phyloP scores from a whole-genome alignment of 1,284 basidiomycete genomes.

The Tylopilus orsonianus region DNA sequence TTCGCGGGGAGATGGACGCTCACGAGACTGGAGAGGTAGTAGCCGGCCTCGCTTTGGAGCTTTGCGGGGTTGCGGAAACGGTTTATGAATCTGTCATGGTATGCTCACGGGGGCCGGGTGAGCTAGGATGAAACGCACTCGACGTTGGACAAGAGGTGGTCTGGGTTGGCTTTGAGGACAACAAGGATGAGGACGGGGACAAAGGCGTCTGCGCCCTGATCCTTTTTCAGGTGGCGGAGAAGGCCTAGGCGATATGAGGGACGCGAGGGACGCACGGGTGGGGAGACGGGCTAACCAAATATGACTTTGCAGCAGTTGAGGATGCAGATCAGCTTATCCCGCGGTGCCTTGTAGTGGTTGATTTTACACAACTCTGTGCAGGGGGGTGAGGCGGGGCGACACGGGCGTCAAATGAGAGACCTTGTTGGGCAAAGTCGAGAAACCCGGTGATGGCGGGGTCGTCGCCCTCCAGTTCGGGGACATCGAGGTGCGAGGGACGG shows the following conservation, averaged over 20 bases:
- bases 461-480: slow-evolving; percentile 47
- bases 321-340: slow-evolving; percentile 98
- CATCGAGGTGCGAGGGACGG: slow-evolving; percentile 85
- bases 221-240: slow-evolving; percentile 80
- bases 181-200: slow-evolving; percentile 94
- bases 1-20: slow-evolving; percentile 26
- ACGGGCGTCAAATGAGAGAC: slow-evolving; percentile 35
- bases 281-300: slow-evolving; percentile 67
- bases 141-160: slow-evolving; percentile 91
- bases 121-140: slow-evolving; percentile 56
- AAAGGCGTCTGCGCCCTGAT: slow-evolving; percentile 90
- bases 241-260: slow-evolving; percentile 53
- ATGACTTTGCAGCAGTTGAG: slow-evolving; percentile 99
- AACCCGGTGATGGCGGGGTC: slow-evolving; percentile 74
- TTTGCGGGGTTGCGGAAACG: slow-evolving; percentile 91
- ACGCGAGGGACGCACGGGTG: slow-evolving; percentile 12
- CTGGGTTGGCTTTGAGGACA: slow-evolving; percentile 91
- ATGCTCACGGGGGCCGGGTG: background rate
- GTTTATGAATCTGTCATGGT: slow-evolving; percentile 78
- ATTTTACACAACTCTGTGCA: slow-evolving; percentile 86
- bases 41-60: slow-evolving; percentile 92
- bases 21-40: slow-evolving; percentile 94
- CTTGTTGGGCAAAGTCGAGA: slow-evolving; percentile 92
- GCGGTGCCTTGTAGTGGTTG: slow-evolving; percentile 97
- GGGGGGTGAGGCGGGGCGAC: background rate